Percentiles rank a stretch among this genome's conserved stretches.
phyloP scores from a whole-genome alignment of 1,139 yeast genomes.

The Blastobotrys ciferrii region DNA sequence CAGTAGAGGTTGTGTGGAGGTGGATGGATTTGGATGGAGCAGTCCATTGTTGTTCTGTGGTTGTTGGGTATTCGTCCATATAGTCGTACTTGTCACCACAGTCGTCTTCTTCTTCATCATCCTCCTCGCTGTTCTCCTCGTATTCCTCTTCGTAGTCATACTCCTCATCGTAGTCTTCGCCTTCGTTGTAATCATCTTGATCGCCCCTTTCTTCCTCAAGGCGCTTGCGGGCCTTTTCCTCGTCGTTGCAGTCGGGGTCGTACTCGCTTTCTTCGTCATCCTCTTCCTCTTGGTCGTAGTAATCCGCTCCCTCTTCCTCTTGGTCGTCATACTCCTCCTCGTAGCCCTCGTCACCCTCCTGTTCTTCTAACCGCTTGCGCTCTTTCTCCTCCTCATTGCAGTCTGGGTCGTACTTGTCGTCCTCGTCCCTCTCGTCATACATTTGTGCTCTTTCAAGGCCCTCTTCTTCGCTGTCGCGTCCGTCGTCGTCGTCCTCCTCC shows the following conservation, averaged over 20 bases:
- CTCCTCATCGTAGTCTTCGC: too few relatives aligned
- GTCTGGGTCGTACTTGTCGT: background rate
- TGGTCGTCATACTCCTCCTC: conserved; percentile 10
- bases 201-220: conserved; percentile 2
- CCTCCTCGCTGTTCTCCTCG: background rate
- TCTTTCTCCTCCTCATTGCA: background rate
- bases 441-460: background rate
- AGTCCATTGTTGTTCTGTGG: too few relatives aligned
- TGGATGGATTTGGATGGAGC: too few relatives aligned
- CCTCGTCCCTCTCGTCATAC: background rate
- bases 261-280: background rate
- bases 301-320: background rate
- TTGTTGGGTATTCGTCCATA: too few relatives aligned
- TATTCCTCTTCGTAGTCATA: background rate
- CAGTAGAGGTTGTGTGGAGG: too few relatives aligned
- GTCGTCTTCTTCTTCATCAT: background rate
- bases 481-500: conserved; percentile 2
- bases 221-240: conserved; percentile 1
- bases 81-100: too few relatives aligned
- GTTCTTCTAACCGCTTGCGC: background rate
- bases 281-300: background rate
- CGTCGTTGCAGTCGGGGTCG: background rate
- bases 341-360: background rate
- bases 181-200: conserved; percentile 2
- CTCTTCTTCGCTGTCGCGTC: conserved; percentile 3